Evolutionary conservation across 139 green algal genomes (phyloP).

Genomic region (Desmodesmus armatus): DNA sequence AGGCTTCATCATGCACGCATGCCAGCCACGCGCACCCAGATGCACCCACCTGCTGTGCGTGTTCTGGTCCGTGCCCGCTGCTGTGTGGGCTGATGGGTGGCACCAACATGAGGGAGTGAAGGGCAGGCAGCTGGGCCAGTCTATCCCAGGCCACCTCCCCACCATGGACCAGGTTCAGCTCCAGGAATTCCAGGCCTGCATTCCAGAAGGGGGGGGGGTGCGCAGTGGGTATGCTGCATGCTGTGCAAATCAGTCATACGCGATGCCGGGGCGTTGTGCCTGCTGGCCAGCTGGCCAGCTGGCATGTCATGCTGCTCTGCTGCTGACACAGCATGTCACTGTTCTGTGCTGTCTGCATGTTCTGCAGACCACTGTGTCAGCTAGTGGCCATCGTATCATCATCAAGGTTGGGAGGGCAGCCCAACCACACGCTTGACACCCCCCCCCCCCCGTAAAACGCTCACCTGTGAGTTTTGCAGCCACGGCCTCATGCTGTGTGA

Average conservation of each 20-base stretch:
- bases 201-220: too few relatives aligned
- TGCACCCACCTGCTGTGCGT: conserved; percentile 38
- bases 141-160: neutral
- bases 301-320: too few relatives aligned
- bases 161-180: conserved; percentile 14
- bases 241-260: too few relatives aligned
- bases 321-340: neutral
- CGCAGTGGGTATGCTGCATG: too few relatives aligned
- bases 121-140: conserved; percentile 1
- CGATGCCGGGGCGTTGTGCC: neutral
- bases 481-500: too few relatives aligned
- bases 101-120: neutral
- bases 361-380: neutral
- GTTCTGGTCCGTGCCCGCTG: conserved; percentile 6
- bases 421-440: too few relatives aligned
- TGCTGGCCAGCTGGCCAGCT: neutral
- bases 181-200: conserved; percentile 2
- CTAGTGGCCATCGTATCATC: neutral
- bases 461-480: too few relatives aligned
- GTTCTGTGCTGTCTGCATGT: too few relatives aligned
- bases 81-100: conserved; percentile 23
- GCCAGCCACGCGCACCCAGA: too few relatives aligned
- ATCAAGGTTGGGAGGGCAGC: neutral
- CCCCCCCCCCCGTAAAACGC: too few relatives aligned
- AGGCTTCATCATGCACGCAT: too few relatives aligned